Evolutionary conservation across 1,284 basidiomycete species (phyloP).

Genomic region (Cutaneotrichosporon mucoides): DNA sequence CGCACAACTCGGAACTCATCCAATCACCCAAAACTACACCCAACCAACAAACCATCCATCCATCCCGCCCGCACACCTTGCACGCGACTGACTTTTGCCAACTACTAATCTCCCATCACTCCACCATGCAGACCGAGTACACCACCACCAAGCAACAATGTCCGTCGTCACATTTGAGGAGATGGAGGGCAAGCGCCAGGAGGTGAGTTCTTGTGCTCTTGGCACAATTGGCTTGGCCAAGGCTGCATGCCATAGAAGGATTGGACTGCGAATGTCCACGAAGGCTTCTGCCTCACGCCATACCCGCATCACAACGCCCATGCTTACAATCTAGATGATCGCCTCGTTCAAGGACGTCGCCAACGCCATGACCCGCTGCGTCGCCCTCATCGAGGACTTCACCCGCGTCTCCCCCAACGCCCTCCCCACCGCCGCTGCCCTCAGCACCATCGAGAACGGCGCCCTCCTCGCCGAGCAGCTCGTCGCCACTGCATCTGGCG

Average conservation of each 20-base stretch:
- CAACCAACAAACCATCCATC: background rate
- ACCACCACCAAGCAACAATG: constrained; percentile 3
- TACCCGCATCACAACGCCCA: no score
- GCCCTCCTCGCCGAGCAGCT: constrained; percentile 21
- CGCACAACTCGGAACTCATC: no score
- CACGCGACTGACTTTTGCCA: background rate
- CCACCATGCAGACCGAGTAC: background rate
- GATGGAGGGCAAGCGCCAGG: constrained; percentile 46
- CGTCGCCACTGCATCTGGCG: constrained; percentile 15
- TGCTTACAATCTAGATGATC: constrained; percentile 40
- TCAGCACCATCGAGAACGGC: constrained; percentile 19
- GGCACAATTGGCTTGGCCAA: no score
- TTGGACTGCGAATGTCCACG: no score
- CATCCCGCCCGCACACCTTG: background rate
- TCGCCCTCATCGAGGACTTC: constrained; percentile 45
- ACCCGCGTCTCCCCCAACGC: constrained; percentile 37
- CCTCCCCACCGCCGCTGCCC: constrained; percentile 22
- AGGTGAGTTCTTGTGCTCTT: constrained; percentile 29
- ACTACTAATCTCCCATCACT: background rate
- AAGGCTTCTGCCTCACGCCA: no score
- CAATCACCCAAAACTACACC: background rate
- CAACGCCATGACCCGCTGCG: constrained; percentile 45
- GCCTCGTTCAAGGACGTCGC: constrained; percentile 46
- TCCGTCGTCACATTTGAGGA: constrained; percentile 37
- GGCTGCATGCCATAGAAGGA: no score